These are phyloP conservation scores for Akanthomyces uredinophilus DNA, from an alignment of 2,329 filamentous ascomycete genomes.

Conservation along the genomic window DNA sequence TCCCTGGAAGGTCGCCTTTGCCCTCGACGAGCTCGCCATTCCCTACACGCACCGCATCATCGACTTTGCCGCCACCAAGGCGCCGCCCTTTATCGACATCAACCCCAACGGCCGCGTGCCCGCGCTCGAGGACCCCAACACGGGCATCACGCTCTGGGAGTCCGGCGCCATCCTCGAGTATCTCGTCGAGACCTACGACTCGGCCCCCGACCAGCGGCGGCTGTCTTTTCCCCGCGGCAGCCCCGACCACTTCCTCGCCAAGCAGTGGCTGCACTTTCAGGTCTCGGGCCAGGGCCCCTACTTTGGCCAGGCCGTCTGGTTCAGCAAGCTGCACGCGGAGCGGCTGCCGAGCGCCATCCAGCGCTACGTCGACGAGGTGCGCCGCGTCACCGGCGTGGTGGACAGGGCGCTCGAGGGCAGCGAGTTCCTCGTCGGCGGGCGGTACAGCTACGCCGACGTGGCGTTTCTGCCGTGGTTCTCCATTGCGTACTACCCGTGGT, in stretches of 20 bases:
- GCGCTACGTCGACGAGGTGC: conserved; percentile 27
- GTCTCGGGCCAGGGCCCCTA: conserved; percentile 37
- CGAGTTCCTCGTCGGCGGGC: conserved; percentile 1
- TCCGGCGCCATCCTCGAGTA: conserved; percentile 17
- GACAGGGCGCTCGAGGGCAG: background rate
- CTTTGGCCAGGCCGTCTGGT: conserved; percentile 31
- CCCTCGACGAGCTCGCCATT: conserved; percentile 21
- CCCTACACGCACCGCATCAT: conserved; percentile 16
- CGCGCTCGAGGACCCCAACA: conserved; percentile 16
- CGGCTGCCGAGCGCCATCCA: conserved; percentile 26
- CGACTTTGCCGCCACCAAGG: conserved; percentile 10
- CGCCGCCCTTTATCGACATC: background rate
- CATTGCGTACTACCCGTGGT: conserved; percentile 1
- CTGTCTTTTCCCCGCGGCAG: conserved; percentile 20
- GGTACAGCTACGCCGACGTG: conserved; percentile 3
- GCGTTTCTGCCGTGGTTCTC: conserved; percentile 8
- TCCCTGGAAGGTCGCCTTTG: conserved; percentile 18
- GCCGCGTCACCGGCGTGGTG: conserved; percentile 18
- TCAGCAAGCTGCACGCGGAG: conserved; percentile 25
- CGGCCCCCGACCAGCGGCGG: background rate
- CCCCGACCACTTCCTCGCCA: conserved; percentile 27
- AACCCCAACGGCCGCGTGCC: conserved; percentile 18
- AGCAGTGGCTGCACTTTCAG: conserved; percentile 35
- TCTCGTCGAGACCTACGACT: conserved; percentile 17
- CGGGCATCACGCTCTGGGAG: conserved; percentile 16